phyloP scores from a whole-genome alignment of 768 basidiomycete genomes.

The Auricularia cornea region DNA sequence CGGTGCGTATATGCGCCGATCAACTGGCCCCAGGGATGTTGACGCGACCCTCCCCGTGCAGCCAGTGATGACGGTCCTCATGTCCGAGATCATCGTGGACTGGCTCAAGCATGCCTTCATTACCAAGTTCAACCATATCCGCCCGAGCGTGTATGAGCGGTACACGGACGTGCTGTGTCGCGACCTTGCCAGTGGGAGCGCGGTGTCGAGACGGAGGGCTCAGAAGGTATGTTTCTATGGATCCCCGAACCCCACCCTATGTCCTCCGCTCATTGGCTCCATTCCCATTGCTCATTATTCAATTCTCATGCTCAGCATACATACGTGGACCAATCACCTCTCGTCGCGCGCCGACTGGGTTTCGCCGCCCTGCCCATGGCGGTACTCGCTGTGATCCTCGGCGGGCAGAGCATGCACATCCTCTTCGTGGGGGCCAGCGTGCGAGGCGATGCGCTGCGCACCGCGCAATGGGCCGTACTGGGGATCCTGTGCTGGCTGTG shows the following conservation, averaged over 20 bases:
- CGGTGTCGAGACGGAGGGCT: slow-evolving; percentile 54
- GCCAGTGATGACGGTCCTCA: slow-evolving; percentile 87
- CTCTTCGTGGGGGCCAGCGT: slow-evolving; percentile 36
- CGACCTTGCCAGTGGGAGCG: slow-evolving; percentile 76
- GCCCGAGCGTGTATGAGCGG: slow-evolving; percentile 88
- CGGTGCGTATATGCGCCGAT: slow-evolving; percentile 43
- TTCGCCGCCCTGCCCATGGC: slow-evolving; percentile 91
- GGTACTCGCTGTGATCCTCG: slow-evolving; percentile 69
- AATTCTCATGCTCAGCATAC: slow-evolving; percentile 44
- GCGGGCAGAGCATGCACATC: slow-evolving; percentile 59
- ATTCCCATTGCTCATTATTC: not conserved
- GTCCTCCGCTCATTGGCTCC: no score
- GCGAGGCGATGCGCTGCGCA: slow-evolving; percentile 26
- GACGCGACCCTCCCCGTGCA: no score
- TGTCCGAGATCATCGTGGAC: slow-evolving; percentile 91
- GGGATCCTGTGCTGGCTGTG: slow-evolving; percentile 75
- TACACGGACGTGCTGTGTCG: slow-evolving; percentile 94
- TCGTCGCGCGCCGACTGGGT: slow-evolving; percentile 87
- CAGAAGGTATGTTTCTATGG: slow-evolving; percentile 48
- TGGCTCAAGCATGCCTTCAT: slow-evolving; percentile 99
- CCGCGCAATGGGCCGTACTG: slow-evolving; percentile 57
- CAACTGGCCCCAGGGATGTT: not conserved
- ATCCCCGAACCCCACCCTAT: no score
- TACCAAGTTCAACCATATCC: slow-evolving; percentile 98
- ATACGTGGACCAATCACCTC: slow-evolving; percentile 91